Evolutionary conservation across 1,284 basidiomycete genomes (phyloP).

Genomic region (Vanrija humicola): DNA sequence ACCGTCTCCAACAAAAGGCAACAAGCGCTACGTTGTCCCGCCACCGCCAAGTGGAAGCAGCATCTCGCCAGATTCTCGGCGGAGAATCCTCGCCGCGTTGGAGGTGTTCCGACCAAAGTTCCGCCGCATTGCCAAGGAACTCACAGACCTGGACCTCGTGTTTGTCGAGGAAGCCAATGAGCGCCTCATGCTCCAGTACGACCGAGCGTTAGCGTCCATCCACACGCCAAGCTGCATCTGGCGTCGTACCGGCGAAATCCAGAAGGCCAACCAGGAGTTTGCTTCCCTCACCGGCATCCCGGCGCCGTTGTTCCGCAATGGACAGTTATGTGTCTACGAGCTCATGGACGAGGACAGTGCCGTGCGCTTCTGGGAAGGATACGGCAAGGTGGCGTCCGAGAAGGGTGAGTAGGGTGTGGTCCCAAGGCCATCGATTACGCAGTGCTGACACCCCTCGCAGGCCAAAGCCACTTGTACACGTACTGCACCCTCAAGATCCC

Average conservation of each 20-base stretch:
- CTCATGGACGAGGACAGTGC: constrained; percentile 94
- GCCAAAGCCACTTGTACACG: constrained; percentile 71
- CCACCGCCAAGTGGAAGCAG: constrained; percentile 27
- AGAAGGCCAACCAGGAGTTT: constrained; percentile 88
- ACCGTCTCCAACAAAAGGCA: constrained; percentile 10
- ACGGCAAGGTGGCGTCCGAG: constrained; percentile 91
- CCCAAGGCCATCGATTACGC: too few species aligned
- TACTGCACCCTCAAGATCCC: constrained; percentile 82
- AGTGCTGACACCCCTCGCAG: constrained; percentile 15
- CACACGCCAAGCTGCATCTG: constrained; percentile 95
- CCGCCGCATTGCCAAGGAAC: constrained; percentile 79
- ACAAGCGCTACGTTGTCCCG: background rate
- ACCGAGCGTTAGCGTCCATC: constrained; percentile 91
- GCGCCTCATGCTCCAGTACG: constrained; percentile 88
- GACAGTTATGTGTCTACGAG: constrained; percentile 93
- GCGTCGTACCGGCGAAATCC: constrained; percentile 96
- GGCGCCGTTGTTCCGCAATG: constrained; percentile 49
- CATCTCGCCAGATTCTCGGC: constrained; percentile 79
- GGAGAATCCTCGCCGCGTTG: constrained; percentile 66
- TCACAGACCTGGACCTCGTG: constrained; percentile 93
- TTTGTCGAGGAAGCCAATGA: constrained; percentile 98
- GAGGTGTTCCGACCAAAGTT: constrained; percentile 91
- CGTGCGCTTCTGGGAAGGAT: constrained; percentile 89
- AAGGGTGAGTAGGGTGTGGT: too few species aligned
- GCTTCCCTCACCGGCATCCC: constrained; percentile 40